Conservation (phyloP, 2,329 filamentous ascomycete species). For the Scytalidium sp. region DNA sequence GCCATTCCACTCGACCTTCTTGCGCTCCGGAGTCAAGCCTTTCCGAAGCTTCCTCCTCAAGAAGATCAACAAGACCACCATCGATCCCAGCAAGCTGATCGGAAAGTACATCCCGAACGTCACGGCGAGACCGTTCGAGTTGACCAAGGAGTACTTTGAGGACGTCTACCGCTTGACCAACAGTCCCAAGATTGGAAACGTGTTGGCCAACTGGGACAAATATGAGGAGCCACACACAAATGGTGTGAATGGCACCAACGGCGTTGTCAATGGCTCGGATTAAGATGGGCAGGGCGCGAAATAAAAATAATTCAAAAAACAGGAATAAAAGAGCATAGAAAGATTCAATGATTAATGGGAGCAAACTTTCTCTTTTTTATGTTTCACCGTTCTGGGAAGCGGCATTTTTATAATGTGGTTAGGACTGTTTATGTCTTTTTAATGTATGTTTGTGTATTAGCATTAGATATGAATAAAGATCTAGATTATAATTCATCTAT, state of each 20-base stretch:
- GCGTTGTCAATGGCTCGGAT: constrained; percentile 6
- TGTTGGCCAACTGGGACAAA: constrained; percentile 32
- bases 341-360: neutral
- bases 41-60: constrained; percentile 98
- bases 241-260: constrained; percentile 20
- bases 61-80: constrained; percentile 99
- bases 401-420: neutral
- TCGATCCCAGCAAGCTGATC: constrained; percentile 93
- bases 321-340: too few relatives aligned
- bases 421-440: neutral
- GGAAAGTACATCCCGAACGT: constrained; percentile 99
- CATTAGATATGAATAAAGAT: neutral
- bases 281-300: too few relatives aligned
- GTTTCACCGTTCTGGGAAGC: neutral
- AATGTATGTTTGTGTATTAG: neutral
- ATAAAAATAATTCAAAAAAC: neutral
- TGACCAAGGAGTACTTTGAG: constrained; percentile 99
- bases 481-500: neutral
- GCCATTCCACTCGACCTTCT: constrained; percentile 97
- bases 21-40: constrained; percentile 96
- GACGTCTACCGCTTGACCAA: constrained; percentile 96
- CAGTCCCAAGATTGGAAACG: constrained; percentile 31
- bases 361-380: neutral
- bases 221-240: constrained; percentile 27
- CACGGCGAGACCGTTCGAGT: constrained; percentile 89